Conservation (phyloP, 2,329 filamentous ascomycete species). For the Emydomyces testavorans region DNA sequence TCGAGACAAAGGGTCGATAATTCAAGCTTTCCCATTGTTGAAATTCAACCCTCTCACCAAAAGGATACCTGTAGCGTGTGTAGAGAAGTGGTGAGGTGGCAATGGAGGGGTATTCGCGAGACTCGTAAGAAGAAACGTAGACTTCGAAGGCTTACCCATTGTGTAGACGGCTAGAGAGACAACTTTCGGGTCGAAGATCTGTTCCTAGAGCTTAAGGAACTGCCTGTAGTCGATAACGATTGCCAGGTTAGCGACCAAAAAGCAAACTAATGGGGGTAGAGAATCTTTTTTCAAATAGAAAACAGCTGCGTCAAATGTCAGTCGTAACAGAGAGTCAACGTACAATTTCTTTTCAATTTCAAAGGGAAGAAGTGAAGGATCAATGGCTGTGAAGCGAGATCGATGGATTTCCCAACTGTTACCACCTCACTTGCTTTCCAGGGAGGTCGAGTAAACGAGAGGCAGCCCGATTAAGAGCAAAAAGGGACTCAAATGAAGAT, state of each 20-base stretch:
- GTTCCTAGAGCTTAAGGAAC: background rate
- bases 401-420: background rate
- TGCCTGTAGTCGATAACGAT: background rate
- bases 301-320: background rate
- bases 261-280: background rate
- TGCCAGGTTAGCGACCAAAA: slow-evolving; percentile 1
- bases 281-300: background rate
- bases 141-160: slow-evolving; percentile 30
- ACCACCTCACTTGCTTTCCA: slow-evolving; percentile 1
- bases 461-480: slow-evolving; percentile 12
- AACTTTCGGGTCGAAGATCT: slow-evolving; percentile 14
- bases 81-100: slow-evolving; percentile 7
- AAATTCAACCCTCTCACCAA: background rate
- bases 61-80: background rate
- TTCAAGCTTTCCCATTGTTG: background rate
- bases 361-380: background rate
- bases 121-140: slow-evolving; percentile 13
- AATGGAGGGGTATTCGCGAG: slow-evolving; percentile 7
- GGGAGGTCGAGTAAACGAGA: slow-evolving; percentile 5
- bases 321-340: background rate
- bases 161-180: slow-evolving; percentile 15
- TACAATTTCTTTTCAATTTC: background rate
- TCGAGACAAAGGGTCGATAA: slow-evolving; percentile 1
- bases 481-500: slow-evolving; percentile 17
- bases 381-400: background rate